A percentile compares a stretch with the other conserved stretches of the same genome.
phyloP scores from a whole-genome alignment of 2,329 filamentous ascomycete species.

The Epichloe gansuensis region DNA sequence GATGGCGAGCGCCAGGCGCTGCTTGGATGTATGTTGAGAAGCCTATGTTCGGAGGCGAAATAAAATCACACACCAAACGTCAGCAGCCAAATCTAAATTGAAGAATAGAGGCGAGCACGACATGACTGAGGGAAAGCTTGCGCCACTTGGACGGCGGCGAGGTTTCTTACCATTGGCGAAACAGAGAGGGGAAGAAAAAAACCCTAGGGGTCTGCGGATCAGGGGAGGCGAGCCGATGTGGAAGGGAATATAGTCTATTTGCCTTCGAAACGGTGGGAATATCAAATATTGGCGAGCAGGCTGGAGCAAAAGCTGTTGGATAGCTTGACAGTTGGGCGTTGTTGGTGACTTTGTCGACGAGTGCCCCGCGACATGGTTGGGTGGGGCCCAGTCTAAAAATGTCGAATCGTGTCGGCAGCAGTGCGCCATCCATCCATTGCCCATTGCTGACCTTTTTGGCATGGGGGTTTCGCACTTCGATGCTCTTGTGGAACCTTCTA shows the following conservation, averaged over 20 bases:
- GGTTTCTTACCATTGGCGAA: slow-evolving; percentile 1
- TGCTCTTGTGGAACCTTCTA: slow-evolving; percentile 6
- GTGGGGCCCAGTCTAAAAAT: not conserved
- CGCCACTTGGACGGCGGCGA: no score
- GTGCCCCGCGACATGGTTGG: no score
- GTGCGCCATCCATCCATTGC: no score
- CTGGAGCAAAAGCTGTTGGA: not conserved
- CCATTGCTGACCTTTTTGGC: no score
- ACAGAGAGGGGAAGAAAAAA: not conserved
- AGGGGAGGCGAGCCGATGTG: not conserved
- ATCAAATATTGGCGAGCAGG: not conserved
- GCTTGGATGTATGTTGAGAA: slow-evolving; percentile 39
- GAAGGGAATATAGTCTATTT: not conserved
- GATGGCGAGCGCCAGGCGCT: slow-evolving; percentile 93
- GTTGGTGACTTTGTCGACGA: not conserved
- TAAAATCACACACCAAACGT: not conserved
- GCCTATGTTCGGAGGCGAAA: slow-evolving; percentile 10
- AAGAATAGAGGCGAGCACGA: not conserved
- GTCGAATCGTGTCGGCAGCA: not conserved
- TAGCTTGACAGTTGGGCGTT: not conserved
- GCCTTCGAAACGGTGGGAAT: not conserved
- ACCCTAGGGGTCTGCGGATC: not conserved
- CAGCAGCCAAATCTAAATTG: no score
- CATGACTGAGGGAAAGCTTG: not conserved
- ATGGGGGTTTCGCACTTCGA: not conserved